Base-by-base conservation (phyloP, 495 filamentous ascomycete species). In the Saxophila tyrrhenica region DNA sequence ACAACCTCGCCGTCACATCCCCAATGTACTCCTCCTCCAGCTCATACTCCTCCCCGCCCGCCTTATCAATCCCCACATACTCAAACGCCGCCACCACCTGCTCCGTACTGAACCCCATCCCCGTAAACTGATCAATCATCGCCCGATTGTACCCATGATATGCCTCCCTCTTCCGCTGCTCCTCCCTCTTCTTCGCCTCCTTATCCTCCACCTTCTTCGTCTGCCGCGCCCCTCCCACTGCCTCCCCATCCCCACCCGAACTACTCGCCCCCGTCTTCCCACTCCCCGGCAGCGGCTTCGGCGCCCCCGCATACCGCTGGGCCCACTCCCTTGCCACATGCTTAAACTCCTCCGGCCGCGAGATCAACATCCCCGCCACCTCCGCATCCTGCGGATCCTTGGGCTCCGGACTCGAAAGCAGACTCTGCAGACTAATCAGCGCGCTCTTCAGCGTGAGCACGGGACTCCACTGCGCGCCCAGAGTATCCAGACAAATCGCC, bases 341-440 rank as follows among this genome's bases (percentile, higher is more conserved):
- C 48, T 86, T 80, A 58, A 95, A 98, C 48, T 83, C 80, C 47
- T 84, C 77, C 0, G 86, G 87, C 39, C 83, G 76, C 11, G 80
- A 76, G 21, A 95, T 76, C 63, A 97, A 76, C 90, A 95, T 95
- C 58, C 77, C 81, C 5, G 92, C 92, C 2, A 97, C 92, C 68
- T 96, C 90, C 35, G 89, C 89, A 67, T 98, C 92, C 69, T 98
- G 92, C 1, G 92, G 92, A 62, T 98, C 92, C 58, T 91, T 92
- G 8, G 92, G 92, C 69, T 98, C 92, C 1, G 92, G 92, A 10
- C 86, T 86, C 70, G 85, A 87, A 61, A 98, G 85, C 11, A 98
- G 81, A 43, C 87, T 91, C 67, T 96, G 91, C 17, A 98, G 73
- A 15, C 90, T 95, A 50, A 97, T 77, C 23, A 98, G 78, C 25